Evolutionary conservation across 805 yeast species (phyloP).

Genomic region (Saccharomycopsis javanensis): DNA sequence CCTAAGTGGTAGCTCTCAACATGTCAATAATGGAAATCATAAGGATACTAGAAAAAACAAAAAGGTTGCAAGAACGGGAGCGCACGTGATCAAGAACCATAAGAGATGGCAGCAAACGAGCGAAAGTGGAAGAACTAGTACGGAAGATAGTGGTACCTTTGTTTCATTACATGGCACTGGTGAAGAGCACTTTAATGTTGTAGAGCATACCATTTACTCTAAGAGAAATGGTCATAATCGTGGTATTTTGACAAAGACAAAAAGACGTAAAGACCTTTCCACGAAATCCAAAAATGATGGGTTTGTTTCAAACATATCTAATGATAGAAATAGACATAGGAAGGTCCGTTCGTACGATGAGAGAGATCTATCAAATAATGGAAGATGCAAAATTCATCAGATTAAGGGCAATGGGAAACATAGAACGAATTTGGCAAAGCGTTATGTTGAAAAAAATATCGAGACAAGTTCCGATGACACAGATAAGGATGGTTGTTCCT

Average conservation of each 20-base stretch:
- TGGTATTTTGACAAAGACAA: background rate
- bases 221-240: background rate
- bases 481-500: background rate
- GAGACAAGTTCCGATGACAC: constrained; percentile 6
- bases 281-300: background rate
- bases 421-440: background rate
- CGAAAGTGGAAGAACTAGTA: background rate
- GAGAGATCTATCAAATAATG: background rate
- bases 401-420: background rate
- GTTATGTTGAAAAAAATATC: background rate
- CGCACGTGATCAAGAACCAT: background rate
- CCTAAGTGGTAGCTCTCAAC: background rate
- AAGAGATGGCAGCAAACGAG: background rate
- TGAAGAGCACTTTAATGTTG: background rate
- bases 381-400: background rate
- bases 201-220: background rate
- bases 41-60: background rate
- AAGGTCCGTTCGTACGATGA: background rate
- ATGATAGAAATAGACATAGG: background rate
- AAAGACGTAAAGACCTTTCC: background rate
- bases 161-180: background rate
- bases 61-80: background rate
- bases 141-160: background rate
- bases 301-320: too few species aligned
- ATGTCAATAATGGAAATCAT: background rate